These are phyloP conservation scores for Stephania japonica DNA, from an alignment of 164 flowering plant genomes.

Conservation along the genomic window DNA sequence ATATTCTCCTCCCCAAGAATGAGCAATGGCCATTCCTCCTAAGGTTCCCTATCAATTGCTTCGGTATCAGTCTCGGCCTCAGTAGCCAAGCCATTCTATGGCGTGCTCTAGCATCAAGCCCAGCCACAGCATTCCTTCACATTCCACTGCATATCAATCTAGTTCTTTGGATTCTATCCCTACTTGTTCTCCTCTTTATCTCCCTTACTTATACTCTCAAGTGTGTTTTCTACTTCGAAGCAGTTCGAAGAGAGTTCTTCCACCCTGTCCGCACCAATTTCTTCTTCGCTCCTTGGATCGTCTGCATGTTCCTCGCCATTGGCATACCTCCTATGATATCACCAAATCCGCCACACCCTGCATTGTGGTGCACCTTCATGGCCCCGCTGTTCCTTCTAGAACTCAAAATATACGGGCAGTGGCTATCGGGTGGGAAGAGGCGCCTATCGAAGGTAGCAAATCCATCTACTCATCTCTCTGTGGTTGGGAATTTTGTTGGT, in stretches of 20 bases:
- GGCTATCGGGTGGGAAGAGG: conserved; percentile 92
- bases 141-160: conserved; percentile 61
- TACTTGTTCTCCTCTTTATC: conserved; percentile 45
- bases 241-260: conserved; percentile 81
- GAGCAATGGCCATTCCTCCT: conserved; percentile 94
- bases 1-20: conserved; percentile 85
- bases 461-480: conserved; percentile 87
- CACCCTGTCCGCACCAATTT: conserved; percentile 92
- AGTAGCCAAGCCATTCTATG: conserved; percentile 97
- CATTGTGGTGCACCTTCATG: conserved; percentile 76
- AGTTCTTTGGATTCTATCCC: conserved; percentile 63
- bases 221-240: conserved; percentile 80
- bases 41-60: conserved; percentile 87
- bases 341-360: conserved; percentile 45
- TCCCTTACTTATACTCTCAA: conserved; percentile 62
- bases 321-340: conserved; percentile 51
- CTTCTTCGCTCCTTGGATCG: conserved; percentile 98
- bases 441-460: conserved; percentile 85
- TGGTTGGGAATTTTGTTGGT: conserved; percentile 93
- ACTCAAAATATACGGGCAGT: conserved; percentile 91
- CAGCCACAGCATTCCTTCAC: conserved; percentile 75
- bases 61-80: conserved; percentile 85
- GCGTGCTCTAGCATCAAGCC: conserved; percentile 62
- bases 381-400: conserved; percentile 66
- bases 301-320: conserved; percentile 85